Percentiles rank a stretch among this genome's conserved stretches.
Conservation (phyloP, 805 yeast genomes). For the Yamadazyma olivae region DNA sequence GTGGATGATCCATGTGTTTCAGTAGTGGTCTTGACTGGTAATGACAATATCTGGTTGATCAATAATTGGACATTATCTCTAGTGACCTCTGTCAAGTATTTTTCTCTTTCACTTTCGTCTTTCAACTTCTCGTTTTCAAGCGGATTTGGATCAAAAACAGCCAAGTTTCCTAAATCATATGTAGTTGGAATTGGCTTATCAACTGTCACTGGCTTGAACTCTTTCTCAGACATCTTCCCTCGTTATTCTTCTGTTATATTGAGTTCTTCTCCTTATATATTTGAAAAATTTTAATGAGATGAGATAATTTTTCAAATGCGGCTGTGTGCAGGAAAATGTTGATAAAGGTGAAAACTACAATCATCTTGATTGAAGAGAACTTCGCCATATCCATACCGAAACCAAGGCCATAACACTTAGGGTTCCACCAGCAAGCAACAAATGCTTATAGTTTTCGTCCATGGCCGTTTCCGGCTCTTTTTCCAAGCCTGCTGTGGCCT, state of each 20-base stretch:
- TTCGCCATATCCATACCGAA: conserved; percentile 63
- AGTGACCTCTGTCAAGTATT: conserved; percentile 58
- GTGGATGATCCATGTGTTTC: conserved; percentile 59
- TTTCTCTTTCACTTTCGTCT: conserved; percentile 57
- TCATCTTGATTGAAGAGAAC: conserved; percentile 26
- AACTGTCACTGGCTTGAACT: conserved; percentile 74
- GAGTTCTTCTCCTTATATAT: too few species aligned
- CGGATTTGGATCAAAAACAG: conserved; percentile 88
- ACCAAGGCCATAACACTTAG: conserved; percentile 62
- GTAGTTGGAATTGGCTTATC: conserved; percentile 87
- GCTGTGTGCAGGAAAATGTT: too few species aligned
- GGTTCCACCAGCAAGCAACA: conserved; percentile 66
- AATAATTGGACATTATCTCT: conserved; percentile 92
- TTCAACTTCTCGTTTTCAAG: conserved; percentile 60
- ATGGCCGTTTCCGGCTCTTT: conserved; percentile 61
- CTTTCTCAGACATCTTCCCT: conserved; percentile 17
- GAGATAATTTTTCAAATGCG: conserved; percentile 1
- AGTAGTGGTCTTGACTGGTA: conserved; percentile 86
- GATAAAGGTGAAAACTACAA: not conserved
- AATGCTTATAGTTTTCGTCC: conserved; percentile 48
- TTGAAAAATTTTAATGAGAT: conserved; percentile 12
- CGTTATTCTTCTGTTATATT: too few species aligned
- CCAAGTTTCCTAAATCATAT: conserved; percentile 86
- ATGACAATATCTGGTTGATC: conserved; percentile 83
- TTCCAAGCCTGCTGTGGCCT: conserved; percentile 68